Evolutionary conservation across 1,284 basidiomycete genomes (phyloP).

Genomic region (Sanguinoderma infundibulare): DNA sequence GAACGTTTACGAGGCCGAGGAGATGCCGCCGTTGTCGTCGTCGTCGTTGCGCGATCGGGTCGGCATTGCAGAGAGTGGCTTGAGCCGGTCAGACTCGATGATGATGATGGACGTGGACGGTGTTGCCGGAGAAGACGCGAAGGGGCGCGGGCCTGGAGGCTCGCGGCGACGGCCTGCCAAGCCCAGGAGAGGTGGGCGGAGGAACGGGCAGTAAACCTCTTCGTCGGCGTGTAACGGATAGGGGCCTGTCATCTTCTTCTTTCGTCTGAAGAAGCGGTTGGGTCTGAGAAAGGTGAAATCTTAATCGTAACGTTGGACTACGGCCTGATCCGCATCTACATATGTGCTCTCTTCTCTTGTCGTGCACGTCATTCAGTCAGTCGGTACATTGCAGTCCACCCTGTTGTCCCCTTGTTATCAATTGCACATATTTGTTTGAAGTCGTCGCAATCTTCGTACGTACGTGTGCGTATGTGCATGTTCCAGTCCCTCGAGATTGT

Average conservation of each 20-base stretch:
- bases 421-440: background rate
- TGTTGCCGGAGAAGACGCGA: background rate
- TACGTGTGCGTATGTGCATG: background rate
- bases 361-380: background rate
- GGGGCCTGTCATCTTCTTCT: too few relatives aligned
- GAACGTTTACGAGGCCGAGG: conserved; percentile 29
- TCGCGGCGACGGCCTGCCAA: background rate
- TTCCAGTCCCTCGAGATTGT: too few relatives aligned
- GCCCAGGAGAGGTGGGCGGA: background rate
- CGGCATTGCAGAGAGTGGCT: conserved; percentile 20
- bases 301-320: background rate
- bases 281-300: background rate
- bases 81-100: background rate
- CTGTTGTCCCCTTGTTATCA: background rate
- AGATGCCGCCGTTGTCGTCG: conserved; percentile 3
- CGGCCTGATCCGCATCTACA: background rate
- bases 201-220: background rate
- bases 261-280: background rate
- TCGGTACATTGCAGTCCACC: background rate
- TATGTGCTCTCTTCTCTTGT: background rate
- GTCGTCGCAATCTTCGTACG: background rate
- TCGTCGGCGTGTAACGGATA: too few relatives aligned
- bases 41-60: conserved; percentile 46
- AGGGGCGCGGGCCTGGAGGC: background rate
- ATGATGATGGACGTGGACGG: conserved; percentile 19